Evolutionary conservation across 805 yeast genomes (phyloP), one percentile per base, ranked within the genome.

Genomic region (Starmerella ratchasimensis): DNA sequence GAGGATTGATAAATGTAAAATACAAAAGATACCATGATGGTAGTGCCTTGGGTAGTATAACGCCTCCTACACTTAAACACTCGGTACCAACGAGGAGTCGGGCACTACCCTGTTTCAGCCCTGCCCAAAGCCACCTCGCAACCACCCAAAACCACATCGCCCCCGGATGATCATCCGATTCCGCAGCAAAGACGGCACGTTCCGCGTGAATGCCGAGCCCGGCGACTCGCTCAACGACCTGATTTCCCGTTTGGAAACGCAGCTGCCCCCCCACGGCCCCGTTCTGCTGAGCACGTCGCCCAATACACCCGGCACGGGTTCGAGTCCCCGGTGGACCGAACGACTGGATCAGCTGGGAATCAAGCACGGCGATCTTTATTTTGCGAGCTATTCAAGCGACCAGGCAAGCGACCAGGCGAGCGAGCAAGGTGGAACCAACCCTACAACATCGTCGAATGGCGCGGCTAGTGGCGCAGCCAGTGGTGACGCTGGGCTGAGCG

Each of bases 171-270:
- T 86, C 48, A 61, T 80, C 17, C 65, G 98, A 52, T 82, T 90
- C 59, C 69, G 94, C 52, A 67, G 90, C 21, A 81, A 72, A 51
- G 80, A 80, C 48, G 97, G 97, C 7, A 77, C 74, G 70, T 73
- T 72, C 54, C 69, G 97, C 38, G 68, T 80, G 25, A 55, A 61
- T 19, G 72, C 70, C 21, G 72, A 71, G 19, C 58, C 63, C 3
- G 33, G 49, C 1, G 65, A 63, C 16, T 60, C 61, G 7, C 72
- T 80, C 42, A 52, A 57, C 3, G 47, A 48, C 0, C 69, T 71
- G 1, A 45, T 74, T 19, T 67, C 47, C 20, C 20, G 41, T 26
- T 53, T 42, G 14, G 39, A 42, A 22, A 51, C 56, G 34, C 54
- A 64, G 31, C 62, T 70, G 6, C 57, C 60, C 16, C 46, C 51